These are phyloP conservation scores for Penicillium sp. DNA, from an alignment of 2,329 filamentous ascomycete genomes.

Conservation along the genomic window DNA sequence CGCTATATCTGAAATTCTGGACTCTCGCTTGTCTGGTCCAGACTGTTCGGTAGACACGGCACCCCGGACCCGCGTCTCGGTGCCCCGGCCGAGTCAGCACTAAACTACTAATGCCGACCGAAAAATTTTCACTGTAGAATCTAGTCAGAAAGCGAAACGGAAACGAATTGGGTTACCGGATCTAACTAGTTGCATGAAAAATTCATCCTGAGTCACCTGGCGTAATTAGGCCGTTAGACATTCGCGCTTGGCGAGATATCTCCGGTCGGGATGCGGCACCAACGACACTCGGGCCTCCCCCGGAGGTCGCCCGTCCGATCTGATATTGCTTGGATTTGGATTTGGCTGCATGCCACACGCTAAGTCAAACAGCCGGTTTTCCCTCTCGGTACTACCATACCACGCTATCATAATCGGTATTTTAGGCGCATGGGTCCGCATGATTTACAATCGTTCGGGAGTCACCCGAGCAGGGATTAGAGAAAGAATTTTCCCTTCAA, in stretches of 20 bases:
- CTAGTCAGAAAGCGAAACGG: not conserved
- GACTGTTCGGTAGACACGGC: conserved; percentile 20
- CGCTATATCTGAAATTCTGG: conserved; percentile 3
- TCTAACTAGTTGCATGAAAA: not conserved
- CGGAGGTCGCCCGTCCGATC: conserved; percentile 4
- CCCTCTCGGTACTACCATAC: not conserved
- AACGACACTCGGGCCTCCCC: conserved; percentile 3
- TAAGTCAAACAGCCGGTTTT: not conserved
- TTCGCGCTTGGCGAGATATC: not conserved
- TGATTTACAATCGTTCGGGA: not conserved
- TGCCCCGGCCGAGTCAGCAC: conserved; percentile 5
- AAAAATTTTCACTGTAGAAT: not conserved
- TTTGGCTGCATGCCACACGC: not conserved
- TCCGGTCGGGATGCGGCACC: conserved; percentile 5
- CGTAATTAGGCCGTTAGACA: not conserved
- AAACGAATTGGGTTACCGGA: not conserved
- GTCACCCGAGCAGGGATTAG: not conserved
- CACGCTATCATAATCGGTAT: not conserved
- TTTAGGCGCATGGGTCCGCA: not conserved
- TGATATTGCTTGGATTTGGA: not conserved
- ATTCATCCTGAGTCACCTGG: not conserved
- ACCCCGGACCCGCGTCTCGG: conserved; percentile 17
- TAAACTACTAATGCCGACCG: conserved; percentile 1
- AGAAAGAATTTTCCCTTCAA: not conserved
- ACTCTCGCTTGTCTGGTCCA: conserved; percentile 8